Evolutionary conservation across 2,329 filamentous ascomycete species (phyloP), one percentile per base, ranked within the genome.

Genomic region (Monosporascus sp.): DNA sequence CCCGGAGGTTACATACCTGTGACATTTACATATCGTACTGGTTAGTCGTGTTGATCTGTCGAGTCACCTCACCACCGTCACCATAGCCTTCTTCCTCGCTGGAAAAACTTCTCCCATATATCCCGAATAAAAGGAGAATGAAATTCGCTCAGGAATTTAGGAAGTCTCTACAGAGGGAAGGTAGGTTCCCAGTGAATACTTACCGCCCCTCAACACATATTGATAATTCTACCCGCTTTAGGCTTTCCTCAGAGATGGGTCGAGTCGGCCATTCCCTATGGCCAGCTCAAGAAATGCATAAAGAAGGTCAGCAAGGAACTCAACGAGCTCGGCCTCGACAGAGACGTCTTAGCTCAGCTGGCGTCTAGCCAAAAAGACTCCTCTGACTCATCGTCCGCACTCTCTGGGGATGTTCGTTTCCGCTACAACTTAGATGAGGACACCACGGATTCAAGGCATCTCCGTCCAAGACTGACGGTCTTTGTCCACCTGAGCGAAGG

Each of bases 81-180:
- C 31, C 9, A 34, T 14, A 14, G 11, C 31, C 9, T 34, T 34
- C 9, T 34, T 14, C 14, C 31, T 34, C 31, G 31, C 31, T 34
- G 9, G 31, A 34, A 5, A 34, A 34, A 2, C 3, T 5, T 34
- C 31, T 14, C 31, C 31, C 4, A 31, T 18, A 24, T 31, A 15
- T 46, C 14, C n/a, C 2, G 6, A 44, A 44, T 6, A 8, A 17
- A 27, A 46, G 25, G 24, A 18, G 4, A 18, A 96, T 96, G 90
- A 96, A 96, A 77, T 96, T 95, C 70, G 89, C 85, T 27, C 88
- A 88, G 66, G 81, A 85, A 64, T 94, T 90, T 68, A 83, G 85
- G 65, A 81, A 86, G 62, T 79, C 81, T 48, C 78, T 96, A 56
- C 76, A 81, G 57, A 80, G 76, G 58, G 86, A 89, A 69, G 73